These are phyloP conservation scores for Spencermartinsiella ligniputridi DNA, from an alignment of 1,139 yeast genomes.

Conservation along the genomic window DNA sequence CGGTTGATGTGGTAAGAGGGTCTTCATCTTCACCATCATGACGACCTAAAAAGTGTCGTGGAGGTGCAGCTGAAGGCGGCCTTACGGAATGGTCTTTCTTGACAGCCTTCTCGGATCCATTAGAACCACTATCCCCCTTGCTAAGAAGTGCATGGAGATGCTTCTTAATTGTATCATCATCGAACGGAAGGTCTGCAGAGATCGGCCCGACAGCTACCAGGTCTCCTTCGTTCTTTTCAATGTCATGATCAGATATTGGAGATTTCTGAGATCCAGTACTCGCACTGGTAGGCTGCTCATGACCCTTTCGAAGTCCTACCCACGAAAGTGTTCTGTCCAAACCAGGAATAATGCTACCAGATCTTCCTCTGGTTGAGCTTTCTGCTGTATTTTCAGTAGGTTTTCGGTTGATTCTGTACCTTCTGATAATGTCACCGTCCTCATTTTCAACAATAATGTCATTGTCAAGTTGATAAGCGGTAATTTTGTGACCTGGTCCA, in stretches of 20 bases:
- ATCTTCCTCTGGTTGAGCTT: not conserved
- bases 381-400: constrained; percentile 8
- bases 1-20: constrained; percentile 11
- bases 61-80: too few relatives aligned
- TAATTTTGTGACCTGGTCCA: constrained; percentile 32
- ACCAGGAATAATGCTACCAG: constrained; percentile 8
- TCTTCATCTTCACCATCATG: constrained; percentile 27
- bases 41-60: constrained; percentile 19
- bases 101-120: not conserved
- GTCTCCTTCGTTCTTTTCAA: constrained; percentile 24
- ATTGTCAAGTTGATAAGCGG: constrained; percentile 63
- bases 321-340: constrained; percentile 25
- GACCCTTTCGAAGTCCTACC: constrained; percentile 22
- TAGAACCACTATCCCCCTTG: not conserved
- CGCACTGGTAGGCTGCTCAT: constrained; percentile 1
- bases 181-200: constrained; percentile 16
- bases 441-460: constrained; percentile 79
- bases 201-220: constrained; percentile 22
- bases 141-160: not conserved
- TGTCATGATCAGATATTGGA: constrained; percentile 15
- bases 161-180: constrained; percentile 22
- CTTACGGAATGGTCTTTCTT: not conserved
- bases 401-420: constrained; percentile 69
- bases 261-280: constrained; percentile 3
- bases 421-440: constrained; percentile 85